These are phyloP conservation scores for Firmiana major DNA, from an alignment of 345 rosid genomes.

Conservation along the genomic window DNA sequence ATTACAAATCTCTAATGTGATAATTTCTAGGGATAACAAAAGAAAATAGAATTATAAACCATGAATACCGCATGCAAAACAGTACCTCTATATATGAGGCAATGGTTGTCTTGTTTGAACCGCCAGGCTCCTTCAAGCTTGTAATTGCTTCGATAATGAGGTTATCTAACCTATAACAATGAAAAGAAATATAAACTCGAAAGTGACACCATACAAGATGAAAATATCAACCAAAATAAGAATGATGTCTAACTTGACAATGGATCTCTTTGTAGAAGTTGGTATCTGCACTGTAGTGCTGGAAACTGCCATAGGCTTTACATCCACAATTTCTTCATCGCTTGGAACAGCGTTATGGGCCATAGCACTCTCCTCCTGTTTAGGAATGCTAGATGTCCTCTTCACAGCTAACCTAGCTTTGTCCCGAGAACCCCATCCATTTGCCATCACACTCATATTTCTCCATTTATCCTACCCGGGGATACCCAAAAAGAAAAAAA, in stretches of 20 bases:
- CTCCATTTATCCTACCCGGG: constrained; percentile 90
- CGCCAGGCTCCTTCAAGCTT: constrained; percentile 80
- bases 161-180: constrained; percentile 60
- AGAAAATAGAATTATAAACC: not conserved
- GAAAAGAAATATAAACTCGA: constrained; percentile 1
- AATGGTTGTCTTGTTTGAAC: constrained; percentile 78
- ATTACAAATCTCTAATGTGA: not conserved
- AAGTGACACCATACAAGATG: not conserved
- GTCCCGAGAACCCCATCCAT: constrained; percentile 91
- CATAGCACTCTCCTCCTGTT: constrained; percentile 55
- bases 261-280: constrained; percentile 55
- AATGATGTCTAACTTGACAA: constrained; percentile 53
- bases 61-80: not conserved
- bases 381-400: constrained; percentile 47
- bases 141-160: constrained; percentile 86
- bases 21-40: not conserved
- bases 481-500: constrained; percentile 15
- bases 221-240: not conserved
- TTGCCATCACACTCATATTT: constrained; percentile 94
- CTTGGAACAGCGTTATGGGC: constrained; percentile 36
- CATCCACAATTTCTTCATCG: constrained; percentile 67
- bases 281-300: constrained; percentile 37
- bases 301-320: constrained; percentile 43
- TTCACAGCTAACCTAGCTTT: constrained; percentile 69
- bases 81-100: constrained; percentile 85